Evolutionary conservation across 495 filamentous ascomycete genomes (phyloP).

Genomic region (Rusavskia elegans): DNA sequence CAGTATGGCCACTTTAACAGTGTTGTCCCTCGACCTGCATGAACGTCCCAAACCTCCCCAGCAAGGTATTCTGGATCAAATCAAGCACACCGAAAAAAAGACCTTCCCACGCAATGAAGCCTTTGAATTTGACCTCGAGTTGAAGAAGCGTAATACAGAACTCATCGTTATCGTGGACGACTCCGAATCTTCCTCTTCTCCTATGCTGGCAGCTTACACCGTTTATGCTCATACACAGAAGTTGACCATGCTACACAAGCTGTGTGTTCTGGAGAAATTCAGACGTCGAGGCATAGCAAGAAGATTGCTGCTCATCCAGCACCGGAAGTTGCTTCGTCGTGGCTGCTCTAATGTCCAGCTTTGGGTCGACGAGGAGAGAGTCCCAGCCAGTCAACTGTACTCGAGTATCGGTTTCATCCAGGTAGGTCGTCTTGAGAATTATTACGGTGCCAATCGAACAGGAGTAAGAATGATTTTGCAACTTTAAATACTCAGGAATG

Average conservation of each 20-base stretch:
- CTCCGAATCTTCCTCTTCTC: not conserved
- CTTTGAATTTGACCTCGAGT: constrained; percentile 34
- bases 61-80: constrained; percentile 24
- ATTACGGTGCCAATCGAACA: constrained; percentile 40
- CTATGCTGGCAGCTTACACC: constrained; percentile 31
- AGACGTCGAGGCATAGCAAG: constrained; percentile 37
- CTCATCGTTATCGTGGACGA: constrained; percentile 28
- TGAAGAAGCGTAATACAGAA: constrained; percentile 40
- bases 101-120: constrained; percentile 42
- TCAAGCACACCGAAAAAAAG: constrained; percentile 37
- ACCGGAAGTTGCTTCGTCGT: constrained; percentile 30
- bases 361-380: constrained; percentile 43
- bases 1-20: constrained; percentile 4
- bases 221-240: constrained; percentile 38
- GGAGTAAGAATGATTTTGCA: constrained; percentile 39
- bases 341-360: constrained; percentile 39
- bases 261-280: constrained; percentile 36
- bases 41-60: not conserved
- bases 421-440: constrained; percentile 33
- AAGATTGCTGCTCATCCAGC: constrained; percentile 31
- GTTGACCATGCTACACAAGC: constrained; percentile 38
- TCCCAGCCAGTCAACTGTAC: constrained; percentile 35
- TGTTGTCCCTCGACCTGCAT: not conserved
- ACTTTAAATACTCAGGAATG: constrained; percentile 12
- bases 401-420: constrained; percentile 32